phyloP scores from a whole-genome alignment of 1,139 yeast species.

The Lodderomyces metapsilosis region DNA sequence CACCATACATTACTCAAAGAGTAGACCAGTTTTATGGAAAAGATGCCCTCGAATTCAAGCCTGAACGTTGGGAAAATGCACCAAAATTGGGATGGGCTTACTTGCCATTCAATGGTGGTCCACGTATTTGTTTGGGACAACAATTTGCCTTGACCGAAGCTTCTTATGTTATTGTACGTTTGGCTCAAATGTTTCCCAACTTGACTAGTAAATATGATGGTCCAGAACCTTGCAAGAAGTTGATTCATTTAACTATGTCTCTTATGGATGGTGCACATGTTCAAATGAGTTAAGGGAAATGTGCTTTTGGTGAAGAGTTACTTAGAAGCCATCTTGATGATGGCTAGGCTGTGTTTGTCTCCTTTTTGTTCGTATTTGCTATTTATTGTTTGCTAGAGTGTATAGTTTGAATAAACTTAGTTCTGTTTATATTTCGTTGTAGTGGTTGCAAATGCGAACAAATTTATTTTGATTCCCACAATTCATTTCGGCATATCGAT shows the following conservation, averaged over 20 bases:
- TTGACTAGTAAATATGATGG: constrained; percentile 23
- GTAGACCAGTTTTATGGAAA: constrained; percentile 40
- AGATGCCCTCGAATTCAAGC: constrained; percentile 44
- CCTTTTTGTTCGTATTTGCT: background rate
- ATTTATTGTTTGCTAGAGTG: background rate
- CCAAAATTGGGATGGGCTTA: constrained; percentile 43
- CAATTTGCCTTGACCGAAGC: constrained; percentile 49
- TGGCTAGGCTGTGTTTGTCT: background rate
- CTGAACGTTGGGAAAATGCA: constrained; percentile 47
- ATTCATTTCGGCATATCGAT: background rate
- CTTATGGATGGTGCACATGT: constrained; percentile 25
- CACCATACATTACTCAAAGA: constrained; percentile 44
- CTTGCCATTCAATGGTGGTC: constrained; percentile 47
- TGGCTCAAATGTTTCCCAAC: constrained; percentile 36
- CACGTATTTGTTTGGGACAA: constrained; percentile 45
- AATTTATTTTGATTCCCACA: no score
- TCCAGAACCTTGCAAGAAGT: constrained; percentile 16
- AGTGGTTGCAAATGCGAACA: background rate
- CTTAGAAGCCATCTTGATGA: background rate
- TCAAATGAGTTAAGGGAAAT: constrained; percentile 11
- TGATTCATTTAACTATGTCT: constrained; percentile 32
- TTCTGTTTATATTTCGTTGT: background rate
- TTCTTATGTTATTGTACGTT: constrained; percentile 27
- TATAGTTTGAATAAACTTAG: background rate
- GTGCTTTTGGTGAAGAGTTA: background rate